A percentile compares a stretch with the other conserved stretches of the same genome.
Conservation (phyloP, 1,284 basidiomycete species). For the Malassezia brasiliensis region DNA sequence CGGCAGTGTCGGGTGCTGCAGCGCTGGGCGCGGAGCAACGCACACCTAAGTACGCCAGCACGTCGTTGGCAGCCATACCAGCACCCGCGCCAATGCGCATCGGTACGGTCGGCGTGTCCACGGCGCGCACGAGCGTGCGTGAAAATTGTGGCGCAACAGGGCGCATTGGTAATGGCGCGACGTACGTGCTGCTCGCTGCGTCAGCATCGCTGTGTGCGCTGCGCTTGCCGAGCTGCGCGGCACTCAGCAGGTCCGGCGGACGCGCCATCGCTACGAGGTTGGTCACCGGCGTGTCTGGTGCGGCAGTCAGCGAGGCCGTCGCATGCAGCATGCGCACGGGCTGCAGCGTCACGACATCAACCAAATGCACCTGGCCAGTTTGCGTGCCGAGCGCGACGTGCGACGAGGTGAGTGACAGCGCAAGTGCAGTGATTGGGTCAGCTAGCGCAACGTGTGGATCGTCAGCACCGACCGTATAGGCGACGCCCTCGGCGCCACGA, state of each 20-base stretch:
- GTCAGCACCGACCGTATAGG: not conserved
- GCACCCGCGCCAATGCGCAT: conserved; percentile 5
- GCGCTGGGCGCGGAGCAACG: not conserved
- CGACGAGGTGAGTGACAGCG: conserved; percentile 65
- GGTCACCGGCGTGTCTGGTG: conserved; percentile 27
- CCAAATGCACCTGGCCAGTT: conserved; percentile 62
- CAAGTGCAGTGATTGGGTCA: conserved; percentile 57
- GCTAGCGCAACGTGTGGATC: conserved; percentile 13
- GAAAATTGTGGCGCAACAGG: conserved; percentile 6
- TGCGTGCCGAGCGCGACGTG: conserved; percentile 51
- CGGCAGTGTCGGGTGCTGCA: not conserved
- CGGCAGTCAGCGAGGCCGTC: conserved; percentile 21
- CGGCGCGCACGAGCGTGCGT: not conserved
- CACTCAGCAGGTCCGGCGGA: conserved; percentile 25
- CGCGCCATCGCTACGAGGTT: conserved; percentile 22
- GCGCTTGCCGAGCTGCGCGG: conserved; percentile 10
- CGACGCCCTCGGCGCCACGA: conserved; percentile 1
- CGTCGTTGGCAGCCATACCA: not conserved
- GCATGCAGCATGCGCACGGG: conserved; percentile 59
- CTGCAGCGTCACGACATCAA: conserved; percentile 82
- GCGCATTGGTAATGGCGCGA: conserved; percentile 7
- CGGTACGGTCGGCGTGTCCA: not conserved
- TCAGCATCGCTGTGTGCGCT: not conserved
- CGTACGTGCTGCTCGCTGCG: conserved; percentile 4
- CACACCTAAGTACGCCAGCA: not conserved